Evolutionary conservation across 768 basidiomycete genomes (phyloP).

Genomic region (Amylocystis lapponica): DNA sequence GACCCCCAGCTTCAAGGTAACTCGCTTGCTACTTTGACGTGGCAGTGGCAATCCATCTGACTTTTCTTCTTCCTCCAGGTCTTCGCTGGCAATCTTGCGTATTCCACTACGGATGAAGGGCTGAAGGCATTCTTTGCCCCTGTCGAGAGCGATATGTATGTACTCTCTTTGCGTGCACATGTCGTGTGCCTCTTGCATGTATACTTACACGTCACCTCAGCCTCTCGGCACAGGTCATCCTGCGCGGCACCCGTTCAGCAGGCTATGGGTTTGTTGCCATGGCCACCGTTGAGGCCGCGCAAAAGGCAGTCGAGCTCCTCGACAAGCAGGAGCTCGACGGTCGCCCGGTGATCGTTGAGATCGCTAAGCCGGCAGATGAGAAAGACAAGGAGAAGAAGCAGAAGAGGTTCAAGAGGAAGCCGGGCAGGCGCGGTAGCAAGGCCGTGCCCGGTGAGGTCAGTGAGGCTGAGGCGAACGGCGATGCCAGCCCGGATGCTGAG

Average conservation of each 20-base stretch:
- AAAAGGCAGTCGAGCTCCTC: conserved; percentile 80
- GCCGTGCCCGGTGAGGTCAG: conserved; percentile 86
- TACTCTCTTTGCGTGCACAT: conserved; percentile 27
- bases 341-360: conserved; percentile 84
- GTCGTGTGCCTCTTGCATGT: conserved; percentile 6
- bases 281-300: conserved; percentile 72
- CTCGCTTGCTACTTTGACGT: conserved; percentile 17
- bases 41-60: too few species aligned
- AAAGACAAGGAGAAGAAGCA: conserved; percentile 80
- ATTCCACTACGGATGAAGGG: conserved; percentile 90
- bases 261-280: conserved; percentile 93
- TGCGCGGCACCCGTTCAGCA: conserved; percentile 79
- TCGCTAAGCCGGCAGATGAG: conserved; percentile 87
- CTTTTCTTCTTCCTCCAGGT: conserved; percentile 44
- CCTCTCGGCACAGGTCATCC: conserved; percentile 79
- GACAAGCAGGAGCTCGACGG: conserved; percentile 88
- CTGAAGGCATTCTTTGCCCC: conserved; percentile 92
- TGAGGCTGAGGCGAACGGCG: conserved; percentile 85
- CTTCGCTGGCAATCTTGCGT: conserved; percentile 95
- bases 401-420: conserved; percentile 65
- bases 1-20: conserved; percentile 76
- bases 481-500: conserved; percentile 40
- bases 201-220: too few species aligned
- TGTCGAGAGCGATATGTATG: conserved; percentile 83
- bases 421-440: conserved; percentile 81